Conservation (phyloP, 495 filamentous ascomycete genomes). For the Penicillium flavigenum region DNA sequence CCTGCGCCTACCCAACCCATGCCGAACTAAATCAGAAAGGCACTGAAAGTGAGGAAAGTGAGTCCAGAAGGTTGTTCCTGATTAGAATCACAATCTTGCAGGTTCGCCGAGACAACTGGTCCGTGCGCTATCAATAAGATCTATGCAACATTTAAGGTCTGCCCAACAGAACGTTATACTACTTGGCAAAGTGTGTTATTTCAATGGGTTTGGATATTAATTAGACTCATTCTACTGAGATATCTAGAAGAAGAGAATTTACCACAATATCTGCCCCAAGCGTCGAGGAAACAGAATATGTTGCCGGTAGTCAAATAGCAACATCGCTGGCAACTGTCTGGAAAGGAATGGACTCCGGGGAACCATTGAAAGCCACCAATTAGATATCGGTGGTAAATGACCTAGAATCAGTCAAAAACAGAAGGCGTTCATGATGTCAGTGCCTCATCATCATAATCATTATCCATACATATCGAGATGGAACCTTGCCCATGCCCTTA, state of each 20-base stretch:
- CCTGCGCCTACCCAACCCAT: constrained; percentile 44
- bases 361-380: constrained; percentile 4
- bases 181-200: not conserved
- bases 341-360: constrained; percentile 6
- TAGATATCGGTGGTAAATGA: not conserved
- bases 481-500: not conserved
- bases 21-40: constrained; percentile 11
- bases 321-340: not conserved
- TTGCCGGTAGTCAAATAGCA: not conserved
- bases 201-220: not conserved
- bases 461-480: not conserved
- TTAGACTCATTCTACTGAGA: not conserved
- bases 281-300: not conserved
- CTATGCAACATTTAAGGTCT: not conserved
- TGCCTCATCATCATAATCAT: constrained; percentile 26
- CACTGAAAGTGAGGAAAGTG: not conserved
- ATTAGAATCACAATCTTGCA: constrained; percentile 16
- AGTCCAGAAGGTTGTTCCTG: constrained; percentile 1
- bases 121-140: constrained; percentile 22
- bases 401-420: not conserved
- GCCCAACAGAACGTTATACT: not conserved
- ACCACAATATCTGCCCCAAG: not conserved
- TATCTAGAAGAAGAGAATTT: not conserved
- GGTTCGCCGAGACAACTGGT: constrained; percentile 17
- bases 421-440: constrained; percentile 33